Conservation (phyloP, 2,329 filamentous ascomycete species). For the Cercospora sp. region DNA sequence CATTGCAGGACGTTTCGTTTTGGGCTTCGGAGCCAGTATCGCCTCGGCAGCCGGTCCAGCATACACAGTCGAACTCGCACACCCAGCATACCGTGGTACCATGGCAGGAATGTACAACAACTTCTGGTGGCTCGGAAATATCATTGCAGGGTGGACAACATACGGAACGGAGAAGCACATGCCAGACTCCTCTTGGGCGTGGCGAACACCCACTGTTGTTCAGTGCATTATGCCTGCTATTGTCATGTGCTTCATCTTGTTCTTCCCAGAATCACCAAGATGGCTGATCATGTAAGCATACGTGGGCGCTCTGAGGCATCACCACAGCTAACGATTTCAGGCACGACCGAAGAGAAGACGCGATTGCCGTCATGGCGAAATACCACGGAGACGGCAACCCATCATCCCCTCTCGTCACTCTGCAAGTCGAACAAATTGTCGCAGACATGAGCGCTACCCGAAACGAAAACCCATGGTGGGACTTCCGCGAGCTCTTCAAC, state of each 20-base stretch:
- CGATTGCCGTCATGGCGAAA: conserved; percentile 57
- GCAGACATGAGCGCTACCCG: conserved; percentile 51
- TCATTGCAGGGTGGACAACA: conserved; percentile 51
- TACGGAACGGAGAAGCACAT: conserved; percentile 27
- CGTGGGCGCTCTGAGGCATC: not conserved
- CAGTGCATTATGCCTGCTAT: conserved; percentile 47
- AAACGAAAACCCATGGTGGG: conserved; percentile 31
- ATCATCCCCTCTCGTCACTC: conserved; percentile 36
- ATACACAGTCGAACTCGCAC: conserved; percentile 62
- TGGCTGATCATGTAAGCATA: conserved; percentile 52
- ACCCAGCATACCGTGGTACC: conserved; percentile 61
- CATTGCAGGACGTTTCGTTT: conserved; percentile 49
- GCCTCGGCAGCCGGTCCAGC: conserved; percentile 61
- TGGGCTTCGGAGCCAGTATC: conserved; percentile 53
- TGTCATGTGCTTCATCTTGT: conserved; percentile 47
- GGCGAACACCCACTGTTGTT: conserved; percentile 45
- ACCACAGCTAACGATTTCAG: not conserved
- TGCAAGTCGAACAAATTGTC: conserved; percentile 43
- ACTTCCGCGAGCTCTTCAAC: conserved; percentile 48
- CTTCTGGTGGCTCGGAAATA: conserved; percentile 52
- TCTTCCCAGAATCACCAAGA: conserved; percentile 61
- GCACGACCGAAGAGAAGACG: conserved; percentile 58
- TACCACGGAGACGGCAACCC: conserved; percentile 56
- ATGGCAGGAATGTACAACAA: conserved; percentile 59
- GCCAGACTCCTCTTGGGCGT: conserved; percentile 42